Percentiles rank a stretch among this genome's conserved stretches.
These are phyloP conservation scores for Chondrus crispus DNA, from an alignment of 23 red algal species.

Conservation along the genomic window DNA sequence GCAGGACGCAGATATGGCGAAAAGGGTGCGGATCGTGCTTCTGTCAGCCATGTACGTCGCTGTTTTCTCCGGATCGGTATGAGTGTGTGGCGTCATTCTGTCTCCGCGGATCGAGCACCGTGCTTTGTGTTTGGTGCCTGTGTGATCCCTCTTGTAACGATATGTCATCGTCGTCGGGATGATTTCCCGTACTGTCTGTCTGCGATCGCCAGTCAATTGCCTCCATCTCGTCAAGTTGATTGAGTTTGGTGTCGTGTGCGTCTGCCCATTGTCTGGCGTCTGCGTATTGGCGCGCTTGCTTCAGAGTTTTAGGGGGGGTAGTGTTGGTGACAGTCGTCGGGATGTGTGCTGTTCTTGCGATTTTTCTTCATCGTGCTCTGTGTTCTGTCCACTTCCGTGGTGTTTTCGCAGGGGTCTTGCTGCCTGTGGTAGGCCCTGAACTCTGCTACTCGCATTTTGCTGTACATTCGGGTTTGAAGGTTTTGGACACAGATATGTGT, in stretches of 20 bases:
- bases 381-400: too few relatives aligned
- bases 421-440: too few relatives aligned
- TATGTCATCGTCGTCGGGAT: conserved; percentile 7
- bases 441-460: too few relatives aligned
- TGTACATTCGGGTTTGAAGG: too few relatives aligned
- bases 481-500: too few relatives aligned
- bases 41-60: neutral
- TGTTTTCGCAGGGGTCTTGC: too few relatives aligned
- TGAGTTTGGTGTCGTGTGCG: conserved; percentile 2
- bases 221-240: conserved; percentile 18
- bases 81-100: neutral
- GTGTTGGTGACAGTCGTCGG: neutral
- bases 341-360: too few relatives aligned
- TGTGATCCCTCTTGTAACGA: neutral
- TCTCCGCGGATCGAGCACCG: neutral
- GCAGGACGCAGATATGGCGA: neutral
- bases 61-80: neutral
- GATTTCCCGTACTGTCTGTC: too few relatives aligned
- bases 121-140: neutral
- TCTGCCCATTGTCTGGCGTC: neutral
- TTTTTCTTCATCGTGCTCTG: too few relatives aligned
- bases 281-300: conserved; percentile 3
- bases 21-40: neutral
- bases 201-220: neutral
- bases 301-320: neutral